Conservation (phyloP, 352 stramenopile species). For the Phytopythium delawarense region DNA sequence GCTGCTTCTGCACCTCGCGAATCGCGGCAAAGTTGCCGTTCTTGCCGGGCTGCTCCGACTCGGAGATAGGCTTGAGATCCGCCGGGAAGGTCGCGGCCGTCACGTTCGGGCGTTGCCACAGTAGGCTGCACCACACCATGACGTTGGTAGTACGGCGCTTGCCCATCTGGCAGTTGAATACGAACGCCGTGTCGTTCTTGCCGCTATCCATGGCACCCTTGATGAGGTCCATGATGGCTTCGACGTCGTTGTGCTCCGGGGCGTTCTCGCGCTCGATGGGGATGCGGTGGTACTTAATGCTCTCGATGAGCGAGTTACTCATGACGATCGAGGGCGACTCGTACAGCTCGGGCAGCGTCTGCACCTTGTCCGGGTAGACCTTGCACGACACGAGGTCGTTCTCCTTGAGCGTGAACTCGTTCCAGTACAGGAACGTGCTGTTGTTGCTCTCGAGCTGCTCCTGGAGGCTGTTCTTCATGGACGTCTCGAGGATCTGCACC, state of each 20-base stretch:
- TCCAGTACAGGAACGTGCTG: constrained; percentile 78
- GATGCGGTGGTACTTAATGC: constrained; percentile 61
- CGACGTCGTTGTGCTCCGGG: constrained; percentile 68
- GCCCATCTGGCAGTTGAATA: constrained; percentile 89
- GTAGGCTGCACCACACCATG: constrained; percentile 61
- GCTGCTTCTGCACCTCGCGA: constrained; percentile 48
- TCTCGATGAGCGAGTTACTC: constrained; percentile 32
- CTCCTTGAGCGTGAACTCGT: constrained; percentile 56
- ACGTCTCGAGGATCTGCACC: constrained; percentile 74
- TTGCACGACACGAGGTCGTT: constrained; percentile 49
- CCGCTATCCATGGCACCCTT: constrained; percentile 16
- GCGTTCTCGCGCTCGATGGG: constrained; percentile 82
- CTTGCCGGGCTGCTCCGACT: constrained; percentile 9
- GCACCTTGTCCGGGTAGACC: constrained; percentile 39
- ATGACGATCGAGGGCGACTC: constrained; percentile 32
- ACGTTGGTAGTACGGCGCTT: constrained; percentile 80
- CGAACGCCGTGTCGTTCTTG: constrained; percentile 58
- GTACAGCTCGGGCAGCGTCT: constrained; percentile 71
- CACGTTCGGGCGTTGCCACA: constrained; percentile 37
- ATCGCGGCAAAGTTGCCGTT: constrained; percentile 71
- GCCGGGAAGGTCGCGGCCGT: neutral
- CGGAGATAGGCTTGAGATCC: constrained; percentile 9
- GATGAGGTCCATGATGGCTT: constrained; percentile 63
- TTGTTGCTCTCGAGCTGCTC: constrained; percentile 47
- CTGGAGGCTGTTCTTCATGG: constrained; percentile 75